These are phyloP conservation scores for Chalaropsis ovoidea DNA, from an alignment of 2,329 filamentous ascomycete genomes.

Conservation along the genomic window DNA sequence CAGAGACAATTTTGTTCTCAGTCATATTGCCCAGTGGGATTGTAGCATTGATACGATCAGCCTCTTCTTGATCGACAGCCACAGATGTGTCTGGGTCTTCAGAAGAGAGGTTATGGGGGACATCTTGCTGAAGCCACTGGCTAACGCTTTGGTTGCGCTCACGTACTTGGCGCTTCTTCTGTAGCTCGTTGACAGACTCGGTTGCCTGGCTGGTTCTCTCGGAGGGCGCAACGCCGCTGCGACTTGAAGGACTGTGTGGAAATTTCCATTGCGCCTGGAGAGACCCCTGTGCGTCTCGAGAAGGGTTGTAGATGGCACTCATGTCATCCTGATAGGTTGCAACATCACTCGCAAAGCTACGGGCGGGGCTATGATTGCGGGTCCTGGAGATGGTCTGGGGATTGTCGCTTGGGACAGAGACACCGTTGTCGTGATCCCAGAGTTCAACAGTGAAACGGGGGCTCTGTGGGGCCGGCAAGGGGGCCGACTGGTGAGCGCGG, in stretches of 20 bases:
- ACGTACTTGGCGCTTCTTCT: constrained; percentile 34
- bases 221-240: constrained; percentile 18
- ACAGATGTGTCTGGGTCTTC: constrained; percentile 2
- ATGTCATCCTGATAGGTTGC: constrained; percentile 20
- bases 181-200: constrained; percentile 42
- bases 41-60: constrained; percentile 2
- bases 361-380: constrained; percentile 12
- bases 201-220: constrained; percentile 28
- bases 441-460: not conserved
- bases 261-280: not conserved
- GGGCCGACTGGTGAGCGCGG: not conserved
- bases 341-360: constrained; percentile 21
- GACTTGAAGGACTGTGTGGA: not conserved
- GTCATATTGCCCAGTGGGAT: constrained; percentile 41
- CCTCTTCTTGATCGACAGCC: constrained; percentile 1
- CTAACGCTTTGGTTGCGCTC: constrained; percentile 43
- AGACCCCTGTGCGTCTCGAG: not conserved
- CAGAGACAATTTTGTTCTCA: constrained; percentile 41
- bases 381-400: not conserved
- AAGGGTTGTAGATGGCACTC: constrained; percentile 12
- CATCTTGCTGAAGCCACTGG: constrained; percentile 38
- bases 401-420: not conserved
- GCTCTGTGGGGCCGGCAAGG: not conserved
- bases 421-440: not conserved
- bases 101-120: not conserved